Evolutionary conservation across 202 grass and related monocot genomes (phyloP).

Genomic region (Musa balbisiana): DNA sequence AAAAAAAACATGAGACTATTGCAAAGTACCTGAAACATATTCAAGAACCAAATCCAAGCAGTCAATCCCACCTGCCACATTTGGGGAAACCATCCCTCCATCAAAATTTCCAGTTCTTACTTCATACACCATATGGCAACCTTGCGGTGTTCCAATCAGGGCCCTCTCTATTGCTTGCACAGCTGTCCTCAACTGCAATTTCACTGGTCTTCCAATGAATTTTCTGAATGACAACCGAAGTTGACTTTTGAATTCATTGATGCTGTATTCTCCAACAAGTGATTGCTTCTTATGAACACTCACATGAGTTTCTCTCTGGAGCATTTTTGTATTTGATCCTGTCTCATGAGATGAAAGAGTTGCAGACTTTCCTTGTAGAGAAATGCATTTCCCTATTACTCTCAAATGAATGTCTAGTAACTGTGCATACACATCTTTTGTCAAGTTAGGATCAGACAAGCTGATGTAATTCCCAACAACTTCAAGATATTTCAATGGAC

Average conservation of each 20-base stretch:
- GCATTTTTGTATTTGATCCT: slow-evolving; percentile 66
- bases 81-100: slow-evolving; percentile 54
- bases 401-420: slow-evolving; percentile 59
- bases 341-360: slow-evolving; percentile 75
- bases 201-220: slow-evolving; percentile 48
- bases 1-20: slow-evolving; percentile 12
- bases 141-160: slow-evolving; percentile 64
- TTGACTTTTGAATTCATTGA: slow-evolving; percentile 60
- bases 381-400: slow-evolving; percentile 84
- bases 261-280: slow-evolving; percentile 34
- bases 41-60: slow-evolving; percentile 77
- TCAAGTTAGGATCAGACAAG: slow-evolving; percentile 47
- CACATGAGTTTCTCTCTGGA: slow-evolving; percentile 38
- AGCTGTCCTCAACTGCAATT: slow-evolving; percentile 41
- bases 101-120: slow-evolving; percentile 55
- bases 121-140: slow-evolving; percentile 60
- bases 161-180: slow-evolving; percentile 76
- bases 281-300: slow-evolving; percentile 27
- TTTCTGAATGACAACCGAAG: slow-evolving; percentile 70
- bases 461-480: slow-evolving; percentile 47
- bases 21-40: slow-evolving; percentile 59
- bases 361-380: slow-evolving; percentile 71
- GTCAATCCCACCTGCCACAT: slow-evolving; percentile 71
- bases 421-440: slow-evolving; percentile 56
- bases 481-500: slow-evolving; percentile 72